Base-by-base conservation (phyloP, 805 yeast genomes). In the Metschnikowia proteae region DNA sequence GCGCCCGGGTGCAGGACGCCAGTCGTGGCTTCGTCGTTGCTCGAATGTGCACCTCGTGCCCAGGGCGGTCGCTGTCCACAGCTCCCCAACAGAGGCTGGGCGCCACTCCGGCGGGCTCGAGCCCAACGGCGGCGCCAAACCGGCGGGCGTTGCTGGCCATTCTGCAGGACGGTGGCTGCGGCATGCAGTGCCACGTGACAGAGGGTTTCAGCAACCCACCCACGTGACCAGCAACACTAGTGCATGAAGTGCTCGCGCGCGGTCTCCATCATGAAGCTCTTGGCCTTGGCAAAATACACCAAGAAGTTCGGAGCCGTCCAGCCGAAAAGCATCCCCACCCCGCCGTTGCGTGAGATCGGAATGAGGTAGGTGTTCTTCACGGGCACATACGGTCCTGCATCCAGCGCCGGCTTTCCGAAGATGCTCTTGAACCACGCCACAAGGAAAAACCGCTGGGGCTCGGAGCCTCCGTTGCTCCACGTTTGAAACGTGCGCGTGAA, bases 271-370 rank as follows among this genome's bases (percentile, higher is more conserved):
- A 65, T 53, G 38, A 41, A 71, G 43, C 61, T 64, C 46, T 56
- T 66, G 3, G 66, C 43, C 51, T 71, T 71, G 37, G 61, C 9
- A 23, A 53, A 6, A 43, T 50, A 47, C 10, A 67, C 67, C 5
- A 68, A 11, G 45, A 69, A 67, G 34, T 46, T 63, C 1, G 74
- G 73, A 13, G 60, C 46, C 3, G 49, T 27, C 49, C 56, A 59
- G 8, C 74, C 74, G 49, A 55, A 67, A 0, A 58, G 25, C 11
- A 58, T 35, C 11, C 72, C 74, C 33, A 69, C 68, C 32, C 75
- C 75, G n/a, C 68, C 70, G 3, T 58, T 51, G 37, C 57, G 63
- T 5, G 72, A 65, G 30, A 71, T 59, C 7, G 75, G 75, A 7
- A 69, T 59, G 4, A 66, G 11, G 6, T 55, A 47, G 7, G 62